phyloP scores from a whole-genome alignment of 1,284 basidiomycete genomes.

The Trichosporon asahii region DNA sequence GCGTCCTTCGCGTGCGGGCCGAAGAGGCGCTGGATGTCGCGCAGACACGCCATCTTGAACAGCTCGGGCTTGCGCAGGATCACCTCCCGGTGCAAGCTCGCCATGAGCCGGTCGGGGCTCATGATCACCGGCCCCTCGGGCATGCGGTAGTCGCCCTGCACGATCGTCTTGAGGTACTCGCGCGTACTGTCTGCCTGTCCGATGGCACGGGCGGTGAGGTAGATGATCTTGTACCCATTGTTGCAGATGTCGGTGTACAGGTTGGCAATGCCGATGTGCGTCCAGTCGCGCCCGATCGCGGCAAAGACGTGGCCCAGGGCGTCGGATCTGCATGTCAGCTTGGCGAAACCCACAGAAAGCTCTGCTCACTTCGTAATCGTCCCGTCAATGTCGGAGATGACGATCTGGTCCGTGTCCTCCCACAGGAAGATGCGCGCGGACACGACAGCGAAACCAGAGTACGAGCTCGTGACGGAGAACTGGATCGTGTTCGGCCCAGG shows the following conservation, averaged over 20 bases:
- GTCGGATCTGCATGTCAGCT: conserved; percentile 67
- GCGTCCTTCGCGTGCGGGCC: conserved; percentile 63
- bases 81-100: conserved; percentile 92
- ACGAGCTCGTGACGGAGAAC: conserved; percentile 80
- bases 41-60: conserved; percentile 99
- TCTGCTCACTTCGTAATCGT: conserved; percentile 91
- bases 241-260: conserved; percentile 93
- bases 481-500: conserved; percentile 89
- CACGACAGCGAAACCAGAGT: conserved; percentile 79
- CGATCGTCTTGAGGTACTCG: conserved; percentile 91
- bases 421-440: conserved; percentile 93
- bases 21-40: conserved; percentile 93
- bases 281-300: conserved; percentile 99
- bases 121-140: conserved; percentile 99
- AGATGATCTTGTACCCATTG: conserved; percentile 98
- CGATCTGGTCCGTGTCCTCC: conserved; percentile 83
- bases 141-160: conserved; percentile 90
- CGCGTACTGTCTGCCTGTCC: conserved; percentile 97
- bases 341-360: neutral
- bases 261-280: conserved; percentile 95
- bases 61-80: conserved; percentile 98
- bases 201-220: conserved; percentile 94
- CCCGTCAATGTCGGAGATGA: conserved; percentile 97
- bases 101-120: conserved; percentile 95
- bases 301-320: conserved; percentile 96